Evolutionary conservation across 192 early-diverging fungal species (phyloP).

Genomic region (Backusella luteola): DNA sequence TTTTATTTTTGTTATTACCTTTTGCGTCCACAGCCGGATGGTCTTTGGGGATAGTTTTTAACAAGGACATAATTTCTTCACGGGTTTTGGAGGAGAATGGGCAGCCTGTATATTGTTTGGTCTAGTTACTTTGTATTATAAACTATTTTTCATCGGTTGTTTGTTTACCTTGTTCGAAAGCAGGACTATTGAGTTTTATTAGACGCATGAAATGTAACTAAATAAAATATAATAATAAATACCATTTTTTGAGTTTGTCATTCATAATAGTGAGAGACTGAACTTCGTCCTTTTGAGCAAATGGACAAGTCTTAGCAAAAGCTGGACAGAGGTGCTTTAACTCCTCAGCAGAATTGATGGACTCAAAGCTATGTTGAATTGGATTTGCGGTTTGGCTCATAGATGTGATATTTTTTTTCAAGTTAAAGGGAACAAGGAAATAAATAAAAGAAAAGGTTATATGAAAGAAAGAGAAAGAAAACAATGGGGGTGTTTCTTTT

Average conservation of each 20-base stretch:
- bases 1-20: background rate
- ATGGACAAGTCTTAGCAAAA: constrained; percentile 14
- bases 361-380: constrained; percentile 15
- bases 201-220: background rate
- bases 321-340: constrained; percentile 13
- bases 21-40: background rate
- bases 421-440: background rate
- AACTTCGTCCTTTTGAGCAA: constrained; percentile 15
- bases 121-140: no score
- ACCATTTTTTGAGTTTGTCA: constrained; percentile 16
- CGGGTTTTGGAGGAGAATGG: constrained; percentile 18
- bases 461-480: constrained; percentile 6
- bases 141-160: background rate
- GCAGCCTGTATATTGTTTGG: background rate
- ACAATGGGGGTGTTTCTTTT: no score
- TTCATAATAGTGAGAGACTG: constrained; percentile 5
- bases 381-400: background rate
- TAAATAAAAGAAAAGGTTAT: no score
- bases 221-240: background rate
- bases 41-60: constrained; percentile 7
- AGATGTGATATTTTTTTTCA: background rate
- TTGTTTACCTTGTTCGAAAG: constrained; percentile 18
- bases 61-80: constrained; percentile 5
- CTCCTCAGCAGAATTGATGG: constrained; percentile 10
- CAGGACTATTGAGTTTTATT: background rate